phyloP scores from a whole-genome alignment of 495 filamentous ascomycete genomes.

The Xylaria venustula region DNA sequence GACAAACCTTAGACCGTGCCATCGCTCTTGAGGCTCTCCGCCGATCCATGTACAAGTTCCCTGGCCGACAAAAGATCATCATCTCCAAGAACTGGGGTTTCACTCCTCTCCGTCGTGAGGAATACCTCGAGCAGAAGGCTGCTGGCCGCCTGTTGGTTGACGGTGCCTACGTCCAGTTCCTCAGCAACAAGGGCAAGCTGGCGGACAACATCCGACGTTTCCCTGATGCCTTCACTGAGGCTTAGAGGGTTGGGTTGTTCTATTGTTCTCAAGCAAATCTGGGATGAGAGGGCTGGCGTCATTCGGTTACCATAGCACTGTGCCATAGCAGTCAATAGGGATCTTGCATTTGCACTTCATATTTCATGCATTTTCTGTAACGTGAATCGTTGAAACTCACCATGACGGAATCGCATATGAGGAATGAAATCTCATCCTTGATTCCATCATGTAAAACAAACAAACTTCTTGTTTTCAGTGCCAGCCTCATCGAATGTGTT shows the following conservation, averaged over 20 bases:
- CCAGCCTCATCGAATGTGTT: too few relatives aligned
- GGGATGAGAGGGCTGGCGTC: constrained; percentile 35
- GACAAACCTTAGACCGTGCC: constrained; percentile 63
- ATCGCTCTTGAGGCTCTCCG: constrained; percentile 97
- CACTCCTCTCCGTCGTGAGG: constrained; percentile 94
- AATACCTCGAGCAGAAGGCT: constrained; percentile 90
- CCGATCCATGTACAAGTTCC: constrained; percentile 99
- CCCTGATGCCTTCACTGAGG: constrained; percentile 79
- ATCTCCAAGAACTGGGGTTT: constrained; percentile 99
- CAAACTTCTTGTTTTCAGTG: too few relatives aligned
- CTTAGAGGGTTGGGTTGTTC: constrained; percentile 28
- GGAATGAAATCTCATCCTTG: too few relatives aligned
- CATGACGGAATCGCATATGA: neutral
- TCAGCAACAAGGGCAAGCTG: constrained; percentile 83
- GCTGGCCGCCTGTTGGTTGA: constrained; percentile 88
- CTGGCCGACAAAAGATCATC: constrained; percentile 99
- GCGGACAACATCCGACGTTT: constrained; percentile 86
- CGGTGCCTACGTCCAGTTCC: constrained; percentile 99
- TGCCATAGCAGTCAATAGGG: constrained; percentile 35
- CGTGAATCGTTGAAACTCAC: neutral
- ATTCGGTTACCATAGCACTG: constrained; percentile 37
- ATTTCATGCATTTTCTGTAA: neutral
- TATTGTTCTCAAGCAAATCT: constrained; percentile 33
- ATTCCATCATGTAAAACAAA: too few relatives aligned
- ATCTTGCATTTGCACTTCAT: constrained; percentile 33